Evolutionary conservation across 2,329 filamentous ascomycete genomes (phyloP), one percentile per base, ranked within the genome.

Genomic region (Colletotrichum falcatum): DNA sequence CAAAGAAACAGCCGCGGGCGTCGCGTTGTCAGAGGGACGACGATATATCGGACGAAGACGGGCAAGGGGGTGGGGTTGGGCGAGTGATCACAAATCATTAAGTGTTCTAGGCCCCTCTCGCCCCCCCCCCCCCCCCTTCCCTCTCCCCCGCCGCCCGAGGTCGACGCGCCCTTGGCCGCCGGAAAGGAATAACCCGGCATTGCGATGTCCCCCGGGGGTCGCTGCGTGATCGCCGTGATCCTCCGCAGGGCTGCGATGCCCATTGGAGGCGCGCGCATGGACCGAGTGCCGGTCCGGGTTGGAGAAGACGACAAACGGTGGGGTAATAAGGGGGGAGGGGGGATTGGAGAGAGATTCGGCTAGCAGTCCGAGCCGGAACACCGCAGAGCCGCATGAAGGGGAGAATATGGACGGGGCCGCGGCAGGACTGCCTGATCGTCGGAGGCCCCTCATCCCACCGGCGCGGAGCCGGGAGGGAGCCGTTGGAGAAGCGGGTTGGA

Each of bases 351-450:
- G 12, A 20, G 8, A 42, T 23, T 23, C 7, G 35, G 7, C 11
- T 5, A 16, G 18, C 18, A 44, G 18, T 58, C 37, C 16, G 18
- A 26, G 55, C 11, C 56, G 56, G 56, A 44, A 44, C 56, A 46
- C 9, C 11, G 11, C 28, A 35, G 18, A 60, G 42, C 39, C 56
- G 56, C 56, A 60, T 60, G 20, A 60, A 3, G 30, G 30, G 30
- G 7, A 7, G 30, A 60, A 28, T 18, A 59, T 33, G 18, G 46
- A 46, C 39, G 20, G 28, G 48, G 49, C 16, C 49, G 26, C 49
- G 49, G 49, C 28, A 18, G 7, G 16, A 20, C 16, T 60, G 56
- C 39, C 33, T 60, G 56, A 60, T 60, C 56, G 56, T 23, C 56
- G 5, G 30, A 26, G 30, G 20, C 18, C 39, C 39, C 55, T 4